Evolutionary conservation across 202 grass and related monocot genomes (phyloP).

Genomic region (Dendrocalamus latiflorus): DNA sequence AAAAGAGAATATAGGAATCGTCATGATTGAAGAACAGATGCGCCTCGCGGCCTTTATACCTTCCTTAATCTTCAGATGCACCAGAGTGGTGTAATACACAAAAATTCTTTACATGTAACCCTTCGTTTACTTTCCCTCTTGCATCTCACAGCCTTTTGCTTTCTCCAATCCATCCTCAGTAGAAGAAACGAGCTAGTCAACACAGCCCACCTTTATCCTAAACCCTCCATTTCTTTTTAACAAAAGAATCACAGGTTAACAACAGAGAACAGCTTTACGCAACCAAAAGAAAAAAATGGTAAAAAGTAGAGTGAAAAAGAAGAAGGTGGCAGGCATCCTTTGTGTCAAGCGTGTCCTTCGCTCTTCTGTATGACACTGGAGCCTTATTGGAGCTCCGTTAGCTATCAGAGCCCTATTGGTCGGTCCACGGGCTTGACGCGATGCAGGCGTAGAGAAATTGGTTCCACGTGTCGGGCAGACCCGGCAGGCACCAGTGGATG

Average conservation of each 20-base stretch:
- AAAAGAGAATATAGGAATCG: background rate
- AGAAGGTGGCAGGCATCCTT: background rate
- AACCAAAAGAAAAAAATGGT: slow-evolving; percentile 18
- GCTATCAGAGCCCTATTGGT: background rate
- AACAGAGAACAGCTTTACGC: slow-evolving; percentile 32
- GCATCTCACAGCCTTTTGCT: slow-evolving; percentile 20
- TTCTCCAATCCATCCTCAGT: slow-evolving; percentile 2
- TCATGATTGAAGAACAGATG: slow-evolving; percentile 10
- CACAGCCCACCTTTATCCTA: slow-evolving; percentile 21
- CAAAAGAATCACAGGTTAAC: slow-evolving; percentile 45
- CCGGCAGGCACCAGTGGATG: slow-evolving; percentile 96
- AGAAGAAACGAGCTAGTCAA: slow-evolving; percentile 14
- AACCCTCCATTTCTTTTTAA: slow-evolving; percentile 19
- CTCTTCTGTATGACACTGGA: background rate
- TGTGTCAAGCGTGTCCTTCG: background rate
- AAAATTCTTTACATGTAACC: slow-evolving; percentile 34
- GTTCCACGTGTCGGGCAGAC: slow-evolving; percentile 86
- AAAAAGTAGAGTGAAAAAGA: background rate
- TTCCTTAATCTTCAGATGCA: slow-evolving; percentile 15
- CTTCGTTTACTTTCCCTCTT: background rate
- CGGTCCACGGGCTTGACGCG: slow-evolving; percentile 42
- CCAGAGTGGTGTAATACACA: slow-evolving; percentile 20
- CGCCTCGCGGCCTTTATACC: too few species aligned
- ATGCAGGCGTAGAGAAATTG: slow-evolving; percentile 86
- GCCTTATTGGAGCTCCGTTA: slow-evolving; percentile 14